Conservation (phyloP, 129 eudicot genomes). For the Arctium minus region DNA sequence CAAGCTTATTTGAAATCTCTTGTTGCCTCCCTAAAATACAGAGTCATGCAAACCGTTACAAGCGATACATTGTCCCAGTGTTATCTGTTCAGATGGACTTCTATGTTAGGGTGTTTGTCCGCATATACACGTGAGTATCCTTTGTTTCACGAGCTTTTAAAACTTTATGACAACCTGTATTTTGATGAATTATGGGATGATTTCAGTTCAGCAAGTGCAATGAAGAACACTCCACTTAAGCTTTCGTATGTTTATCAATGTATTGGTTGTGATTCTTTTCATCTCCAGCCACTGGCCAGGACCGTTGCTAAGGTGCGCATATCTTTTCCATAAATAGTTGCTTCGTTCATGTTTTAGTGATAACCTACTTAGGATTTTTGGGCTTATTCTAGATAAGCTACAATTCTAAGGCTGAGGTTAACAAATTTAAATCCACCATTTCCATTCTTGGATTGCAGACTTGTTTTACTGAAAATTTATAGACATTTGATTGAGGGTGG, state of each 20-base stretch:
- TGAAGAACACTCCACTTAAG: slow-evolving; percentile 97
- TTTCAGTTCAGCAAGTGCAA: slow-evolving; percentile 91
- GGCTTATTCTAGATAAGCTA: background rate
- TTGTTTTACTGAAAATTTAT: no score
- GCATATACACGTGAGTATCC: slow-evolving; percentile 75
- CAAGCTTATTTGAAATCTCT: background rate
- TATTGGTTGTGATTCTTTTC: slow-evolving; percentile 97
- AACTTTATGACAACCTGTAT: background rate
- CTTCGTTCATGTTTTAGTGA: background rate
- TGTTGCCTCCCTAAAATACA: slow-evolving; percentile 24
- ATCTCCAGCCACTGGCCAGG: slow-evolving; percentile 91
- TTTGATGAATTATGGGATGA: slow-evolving; percentile 1
- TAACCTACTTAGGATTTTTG: background rate
- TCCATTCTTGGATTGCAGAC: no score
- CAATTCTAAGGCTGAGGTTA: background rate
- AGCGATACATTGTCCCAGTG: slow-evolving; percentile 87
- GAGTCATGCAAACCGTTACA: slow-evolving; percentile 99
- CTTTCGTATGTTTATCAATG: slow-evolving; percentile 93
- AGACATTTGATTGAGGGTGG: no score
- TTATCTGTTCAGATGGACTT: slow-evolving; percentile 97
- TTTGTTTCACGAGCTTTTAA: background rate
- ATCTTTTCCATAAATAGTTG: background rate
- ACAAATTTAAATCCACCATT: no score
- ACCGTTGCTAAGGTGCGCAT: slow-evolving; percentile 74
- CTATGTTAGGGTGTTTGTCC: slow-evolving; percentile 96